Base-by-base conservation (phyloP, 1,139 yeast species). In the Geotrichum fermentans region DNA sequence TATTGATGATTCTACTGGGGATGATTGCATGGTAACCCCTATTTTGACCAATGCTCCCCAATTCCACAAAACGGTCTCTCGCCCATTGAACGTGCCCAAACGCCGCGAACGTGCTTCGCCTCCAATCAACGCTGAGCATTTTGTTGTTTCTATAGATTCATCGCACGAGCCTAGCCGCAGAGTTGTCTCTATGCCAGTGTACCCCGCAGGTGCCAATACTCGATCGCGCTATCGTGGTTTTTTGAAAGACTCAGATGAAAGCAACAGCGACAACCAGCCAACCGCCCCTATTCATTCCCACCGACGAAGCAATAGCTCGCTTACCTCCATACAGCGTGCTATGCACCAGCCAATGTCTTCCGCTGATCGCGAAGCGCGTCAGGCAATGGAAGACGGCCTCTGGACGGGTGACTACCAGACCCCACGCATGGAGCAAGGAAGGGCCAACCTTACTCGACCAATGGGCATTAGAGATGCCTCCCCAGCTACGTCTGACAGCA, bases 71-170 rank as follows among this genome's bases (percentile, higher is more conserved):
- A 28, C 24, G 3, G 43, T 20, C 22, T 20, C 39, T 40, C 11
- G 17, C 5, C 24, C 11, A 6, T 7, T 36, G 10, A 21, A 21
- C 21, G 17, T 48, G 11, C 40, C 51, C 26, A 44, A 48, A 38
- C 28, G 18, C 22, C 3, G 45, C 14, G 18, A 24, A 13, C 24
- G 18, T 10, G 14, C 24, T 3, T 49, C 50, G 11, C 40, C 46
- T n/a, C 48, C 36, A 10, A 14, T 20, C 16, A 43, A 44, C 28
- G 50, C 40, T 33, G 53, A 50, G 28, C 24, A 36, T 22, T 50
- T 50, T 39, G 47, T 47, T 3, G 29, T 44, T 10, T 36, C 49
- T 2, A 50, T 50, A 44, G 53, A 50, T 24, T 18, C 51, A 20
- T 37, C 51, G 3, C 21, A 29, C 26, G 36, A 17, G 11, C 13